Conservation (phyloP, 345 rosid species). For the Camelina laxa region DNA sequence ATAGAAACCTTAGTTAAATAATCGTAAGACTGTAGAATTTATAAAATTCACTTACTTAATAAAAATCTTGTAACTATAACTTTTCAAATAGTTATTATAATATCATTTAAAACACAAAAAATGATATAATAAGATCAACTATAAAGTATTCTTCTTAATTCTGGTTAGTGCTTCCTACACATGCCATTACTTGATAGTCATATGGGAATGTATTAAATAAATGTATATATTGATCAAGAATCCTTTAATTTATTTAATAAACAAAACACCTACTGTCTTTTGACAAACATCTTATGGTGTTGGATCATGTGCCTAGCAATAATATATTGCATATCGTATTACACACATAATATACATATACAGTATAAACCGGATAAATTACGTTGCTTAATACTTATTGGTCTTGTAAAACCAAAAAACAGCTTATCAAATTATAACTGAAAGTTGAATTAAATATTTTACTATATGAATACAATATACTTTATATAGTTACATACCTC, state of each 20-base stretch:
- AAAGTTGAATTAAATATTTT: neutral
- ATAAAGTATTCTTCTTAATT: constrained; percentile 13
- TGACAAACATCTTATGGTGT: constrained; percentile 48
- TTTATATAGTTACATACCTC: constrained; percentile 51
- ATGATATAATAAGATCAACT: neutral
- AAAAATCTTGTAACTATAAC: neutral
- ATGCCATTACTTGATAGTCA: constrained; percentile 37
- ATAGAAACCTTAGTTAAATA: neutral
- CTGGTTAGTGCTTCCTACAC: constrained; percentile 29
- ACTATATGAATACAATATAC: neutral
- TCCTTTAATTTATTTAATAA: constrained; percentile 15
- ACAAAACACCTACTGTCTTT: constrained; percentile 42
- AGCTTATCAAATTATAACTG: neutral
- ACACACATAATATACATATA: neutral
- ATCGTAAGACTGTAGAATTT: neutral
- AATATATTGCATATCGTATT: constrained; percentile 33
- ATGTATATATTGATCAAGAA: constrained; percentile 29
- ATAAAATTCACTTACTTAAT: neutral
- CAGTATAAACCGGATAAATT: neutral
- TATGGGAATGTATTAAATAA: constrained; percentile 35
- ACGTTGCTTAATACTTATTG: neutral
- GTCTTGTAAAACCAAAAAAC: neutral
- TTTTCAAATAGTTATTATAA: neutral
- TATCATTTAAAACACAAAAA: neutral
- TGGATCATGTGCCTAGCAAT: constrained; percentile 52